Evolutionary conservation across 1,284 basidiomycete genomes (phyloP), one percentile per base, ranked within the genome.

Genomic region (Ustilago curta): DNA sequence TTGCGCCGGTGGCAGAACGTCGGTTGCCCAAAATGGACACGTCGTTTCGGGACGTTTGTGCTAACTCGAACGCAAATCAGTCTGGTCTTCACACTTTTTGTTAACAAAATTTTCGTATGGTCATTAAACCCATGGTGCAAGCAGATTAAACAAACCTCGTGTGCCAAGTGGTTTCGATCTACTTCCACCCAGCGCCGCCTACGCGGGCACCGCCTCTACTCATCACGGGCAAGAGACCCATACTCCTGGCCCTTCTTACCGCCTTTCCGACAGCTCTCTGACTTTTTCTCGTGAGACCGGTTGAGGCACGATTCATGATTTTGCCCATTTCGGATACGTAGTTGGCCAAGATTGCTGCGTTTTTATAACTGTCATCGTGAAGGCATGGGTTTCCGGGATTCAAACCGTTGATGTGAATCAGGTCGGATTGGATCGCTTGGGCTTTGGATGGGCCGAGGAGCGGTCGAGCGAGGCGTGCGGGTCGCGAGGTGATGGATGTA

Each of bases 231-330:
- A 97, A 89, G 66, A 95, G 84, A 49, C 95, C 95, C 92, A 97
- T 95, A 88, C 91, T 92, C 86, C 93, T 93, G 57, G 96, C 93
- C 60, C 96, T 88, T 61, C 93, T 90, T 64, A 98, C 92, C 40
- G 95, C 93, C 86, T 95, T 95, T 49, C 91, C 92, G 4, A 97
- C 82, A 70, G 88, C 88, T 47, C 94, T 88, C 85, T 98, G 95
- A 71, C 88, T 92, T 85, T 90, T 91, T 86, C 91, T 89, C 5
- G 94, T 95, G 53, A 98, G 87, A 0, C 88, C 88, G 0, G 94
- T 97, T 57, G 89, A 84, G 9, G 88, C 88, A 45, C 96, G 88
- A 16, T 87, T 85, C 75, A 88, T 88, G 77, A 97, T 93, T 87
- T 92, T 93, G 59, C 94, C 95, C 90, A 97, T 92, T 31, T 90